Evolutionary conservation across 768 basidiomycete genomes (phyloP).

Genomic region (Pleurotus salmoneostramineus): DNA sequence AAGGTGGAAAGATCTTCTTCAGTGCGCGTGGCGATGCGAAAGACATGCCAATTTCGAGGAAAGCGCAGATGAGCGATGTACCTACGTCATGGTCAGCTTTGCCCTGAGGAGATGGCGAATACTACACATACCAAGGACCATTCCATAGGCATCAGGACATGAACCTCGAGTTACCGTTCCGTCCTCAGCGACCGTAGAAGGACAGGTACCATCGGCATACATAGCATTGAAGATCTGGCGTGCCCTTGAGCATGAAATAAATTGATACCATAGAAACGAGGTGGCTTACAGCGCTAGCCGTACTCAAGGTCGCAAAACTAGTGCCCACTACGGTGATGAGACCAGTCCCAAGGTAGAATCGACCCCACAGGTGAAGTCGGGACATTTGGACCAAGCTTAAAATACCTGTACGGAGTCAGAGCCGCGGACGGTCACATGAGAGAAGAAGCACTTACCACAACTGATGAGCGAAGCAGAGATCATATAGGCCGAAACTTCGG

Average conservation of each 20-base stretch:
- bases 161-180: conserved; percentile 55
- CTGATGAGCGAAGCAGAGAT: conserved; percentile 78
- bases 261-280: not conserved
- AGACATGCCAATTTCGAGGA: conserved; percentile 76
- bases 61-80: conserved; percentile 72
- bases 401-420: conserved; percentile 44
- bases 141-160: conserved; percentile 82
- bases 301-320: conserved; percentile 74
- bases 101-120: not conserved
- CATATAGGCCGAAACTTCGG: conserved; percentile 65
- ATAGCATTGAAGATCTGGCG: conserved; percentile 69
- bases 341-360: conserved; percentile 77
- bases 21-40: conserved; percentile 66
- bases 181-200: conserved; percentile 49
- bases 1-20: conserved; percentile 71
- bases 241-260: not conserved
- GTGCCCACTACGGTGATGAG: conserved; percentile 80
- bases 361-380: conserved; percentile 51
- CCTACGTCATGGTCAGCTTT: conserved; percentile 30
- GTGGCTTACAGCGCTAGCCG: conserved; percentile 56
- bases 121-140: conserved; percentile 52
- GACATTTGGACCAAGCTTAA: conserved; percentile 80
- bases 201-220: conserved; percentile 79
- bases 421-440: not conserved
- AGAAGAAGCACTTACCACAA: conserved; percentile 46